A percentile compares a stretch with the other conserved stretches of the same genome.
Conservation (phyloP, 441 rosid species). For the Gossypium gossypioides region DNA sequence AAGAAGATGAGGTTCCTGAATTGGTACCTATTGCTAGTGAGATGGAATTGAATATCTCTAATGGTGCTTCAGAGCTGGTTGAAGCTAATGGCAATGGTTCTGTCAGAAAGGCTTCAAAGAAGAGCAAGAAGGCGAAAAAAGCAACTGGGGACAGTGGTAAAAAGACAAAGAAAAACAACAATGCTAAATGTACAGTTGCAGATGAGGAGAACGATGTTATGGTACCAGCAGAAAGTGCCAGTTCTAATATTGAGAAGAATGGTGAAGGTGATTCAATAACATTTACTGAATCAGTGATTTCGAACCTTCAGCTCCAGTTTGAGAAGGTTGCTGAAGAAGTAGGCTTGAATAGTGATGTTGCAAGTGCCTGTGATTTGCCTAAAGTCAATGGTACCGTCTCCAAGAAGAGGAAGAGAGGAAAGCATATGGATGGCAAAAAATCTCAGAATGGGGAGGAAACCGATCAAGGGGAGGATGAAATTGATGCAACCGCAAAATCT, state of each 20-base stretch:
- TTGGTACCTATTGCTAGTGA: slow-evolving; percentile 35
- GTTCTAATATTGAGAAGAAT: slow-evolving; percentile 16
- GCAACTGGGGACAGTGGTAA: slow-evolving; percentile 19
- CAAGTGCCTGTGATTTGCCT: slow-evolving; percentile 36
- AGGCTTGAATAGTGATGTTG: slow-evolving; percentile 31
- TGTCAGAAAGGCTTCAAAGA: slow-evolving; percentile 29
- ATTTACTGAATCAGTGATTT: slow-evolving; percentile 26
- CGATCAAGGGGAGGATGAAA: slow-evolving; percentile 29
- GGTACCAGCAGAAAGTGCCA: slow-evolving; percentile 8
- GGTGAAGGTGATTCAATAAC: slow-evolving; percentile 19
- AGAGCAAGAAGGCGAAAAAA: slow-evolving; percentile 33
- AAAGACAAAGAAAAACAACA: slow-evolving; percentile 28
- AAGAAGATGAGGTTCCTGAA: slow-evolving; percentile 30
- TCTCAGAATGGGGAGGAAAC: slow-evolving; percentile 21
- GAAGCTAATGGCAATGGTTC: slow-evolving; percentile 24
- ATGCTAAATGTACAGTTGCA: slow-evolving; percentile 9
- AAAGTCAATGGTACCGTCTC: slow-evolving; percentile 24
- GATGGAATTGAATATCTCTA: slow-evolving; percentile 17
- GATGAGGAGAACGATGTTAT: slow-evolving; percentile 12
- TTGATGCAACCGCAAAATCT: slow-evolving; percentile 29
- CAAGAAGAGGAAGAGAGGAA: slow-evolving; percentile 75
- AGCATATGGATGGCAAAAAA: slow-evolving; percentile 26
- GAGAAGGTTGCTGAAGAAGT: slow-evolving; percentile 74
- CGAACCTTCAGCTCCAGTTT: slow-evolving; percentile 76
- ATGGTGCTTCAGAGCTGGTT: slow-evolving; percentile 14